phyloP scores from a whole-genome alignment of 306 rosid genomes.

The Cucurbita maxima region DNA sequence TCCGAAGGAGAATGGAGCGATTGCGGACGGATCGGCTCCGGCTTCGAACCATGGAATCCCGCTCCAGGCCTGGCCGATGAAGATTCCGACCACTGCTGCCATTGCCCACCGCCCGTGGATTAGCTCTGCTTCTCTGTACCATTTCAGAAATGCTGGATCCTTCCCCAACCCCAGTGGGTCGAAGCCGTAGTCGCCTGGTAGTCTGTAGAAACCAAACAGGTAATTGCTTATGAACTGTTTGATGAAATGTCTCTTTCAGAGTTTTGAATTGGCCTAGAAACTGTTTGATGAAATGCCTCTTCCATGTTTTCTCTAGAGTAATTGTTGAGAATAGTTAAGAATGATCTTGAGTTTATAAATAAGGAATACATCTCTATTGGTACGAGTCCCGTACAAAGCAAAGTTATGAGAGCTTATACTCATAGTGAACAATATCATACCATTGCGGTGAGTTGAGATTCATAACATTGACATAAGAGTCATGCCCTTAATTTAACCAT shows the following conservation, averaged over 20 bases:
- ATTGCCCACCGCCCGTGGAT: slow-evolving; percentile 99
- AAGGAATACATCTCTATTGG: too few species aligned
- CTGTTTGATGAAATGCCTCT: background rate
- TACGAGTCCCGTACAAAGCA: too few species aligned
- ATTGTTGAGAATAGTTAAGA: background rate
- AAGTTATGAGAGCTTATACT: too few species aligned
- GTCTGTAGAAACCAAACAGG: slow-evolving; percentile 27
- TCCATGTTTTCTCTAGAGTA: background rate
- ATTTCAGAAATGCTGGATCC: slow-evolving; percentile 86
- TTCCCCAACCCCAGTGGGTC: slow-evolving; percentile 89
- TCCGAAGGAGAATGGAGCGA: slow-evolving; percentile 96
- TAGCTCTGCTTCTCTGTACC: slow-evolving; percentile 99
- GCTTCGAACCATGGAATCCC: slow-evolving; percentile 96
- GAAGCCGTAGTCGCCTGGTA: slow-evolving; percentile 92
- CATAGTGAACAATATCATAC: too few species aligned
- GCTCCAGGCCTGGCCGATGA: slow-evolving; percentile 96
- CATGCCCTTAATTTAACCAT: too few species aligned
- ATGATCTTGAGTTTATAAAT: too few species aligned
- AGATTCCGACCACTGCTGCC: slow-evolving; percentile 86
- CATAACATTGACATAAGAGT: too few species aligned
- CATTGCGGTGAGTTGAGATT: too few species aligned
- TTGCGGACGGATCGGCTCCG: slow-evolving; percentile 76
- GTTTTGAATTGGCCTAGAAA: background rate
- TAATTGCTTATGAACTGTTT: background rate
- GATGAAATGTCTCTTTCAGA: background rate